Conservation (phyloP, 495 filamentous ascomycete species). For the Talaromyces liani region DNA sequence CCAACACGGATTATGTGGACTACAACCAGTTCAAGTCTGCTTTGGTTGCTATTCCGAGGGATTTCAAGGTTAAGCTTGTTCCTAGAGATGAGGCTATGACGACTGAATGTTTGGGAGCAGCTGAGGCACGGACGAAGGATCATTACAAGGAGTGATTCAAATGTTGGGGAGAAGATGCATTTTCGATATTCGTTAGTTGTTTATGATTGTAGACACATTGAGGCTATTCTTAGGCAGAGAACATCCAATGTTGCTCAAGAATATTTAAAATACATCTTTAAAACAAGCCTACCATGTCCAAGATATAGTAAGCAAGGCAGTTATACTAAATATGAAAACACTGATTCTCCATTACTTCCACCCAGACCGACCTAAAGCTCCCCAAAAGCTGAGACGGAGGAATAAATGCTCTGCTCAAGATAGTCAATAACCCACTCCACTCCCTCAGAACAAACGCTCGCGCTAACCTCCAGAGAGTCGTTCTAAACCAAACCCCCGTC, state of each 20-base stretch:
- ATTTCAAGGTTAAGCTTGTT: constrained; percentile 45
- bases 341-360: too few species aligned
- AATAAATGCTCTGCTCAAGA: too few species aligned
- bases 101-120: constrained; percentile 26
- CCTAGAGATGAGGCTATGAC: constrained; percentile 29
- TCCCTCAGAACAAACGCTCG: too few species aligned
- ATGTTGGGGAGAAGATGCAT: background rate
- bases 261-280: background rate
- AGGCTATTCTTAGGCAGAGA: background rate
- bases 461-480: too few species aligned
- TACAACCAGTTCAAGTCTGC: constrained; percentile 51
- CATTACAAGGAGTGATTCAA: constrained; percentile 31
- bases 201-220: background rate
- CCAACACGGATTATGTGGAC: constrained; percentile 51
- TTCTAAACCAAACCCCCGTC: too few species aligned
- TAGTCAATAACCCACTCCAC: too few species aligned
- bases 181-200: background rate
- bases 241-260: too few species aligned
- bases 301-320: too few species aligned
- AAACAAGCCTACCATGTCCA: too few species aligned
- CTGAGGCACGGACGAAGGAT: constrained; percentile 30
- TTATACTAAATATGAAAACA: too few species aligned
- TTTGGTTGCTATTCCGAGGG: constrained; percentile 45
- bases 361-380: too few species aligned
- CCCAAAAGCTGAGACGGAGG: too few species aligned